Conservation (phyloP, 73 alveolate species). For the Tetrahymena elliotti region DNA sequence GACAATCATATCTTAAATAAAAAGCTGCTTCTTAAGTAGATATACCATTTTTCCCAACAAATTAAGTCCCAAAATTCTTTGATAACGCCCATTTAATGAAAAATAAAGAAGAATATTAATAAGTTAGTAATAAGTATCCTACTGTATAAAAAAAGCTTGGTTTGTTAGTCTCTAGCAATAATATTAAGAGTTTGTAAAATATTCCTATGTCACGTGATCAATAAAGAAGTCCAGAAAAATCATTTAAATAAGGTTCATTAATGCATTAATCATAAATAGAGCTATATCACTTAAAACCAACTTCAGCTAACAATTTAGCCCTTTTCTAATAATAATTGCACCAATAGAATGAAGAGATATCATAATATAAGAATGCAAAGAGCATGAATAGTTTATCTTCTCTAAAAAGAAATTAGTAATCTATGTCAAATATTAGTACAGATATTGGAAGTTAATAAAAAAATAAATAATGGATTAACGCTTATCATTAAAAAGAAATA, state of each 20-base stretch:
- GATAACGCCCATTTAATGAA: not conserved
- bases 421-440: not conserved
- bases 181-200: not conserved
- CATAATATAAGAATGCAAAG: not conserved
- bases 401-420: not conserved
- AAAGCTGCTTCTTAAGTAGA: not conserved
- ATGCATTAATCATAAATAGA: not conserved
- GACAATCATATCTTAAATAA: not conserved
- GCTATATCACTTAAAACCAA: not conserved
- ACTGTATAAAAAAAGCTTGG: not conserved
- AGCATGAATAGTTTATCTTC: not conserved
- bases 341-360: not conserved
- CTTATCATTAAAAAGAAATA: not conserved
- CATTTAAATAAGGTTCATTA: not conserved
- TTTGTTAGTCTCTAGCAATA: not conserved
- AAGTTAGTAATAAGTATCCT: not conserved
- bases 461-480: not conserved
- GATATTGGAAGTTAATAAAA: not conserved
- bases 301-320: not conserved
- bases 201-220: not conserved
- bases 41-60: not conserved
- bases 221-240: not conserved
- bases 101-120: not conserved
- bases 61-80: not conserved
- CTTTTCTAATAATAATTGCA: not conserved